Evolutionary conservation across 2,329 filamentous ascomycete genomes (phyloP).

Genomic region (Botryosphaeria dothidea): DNA sequence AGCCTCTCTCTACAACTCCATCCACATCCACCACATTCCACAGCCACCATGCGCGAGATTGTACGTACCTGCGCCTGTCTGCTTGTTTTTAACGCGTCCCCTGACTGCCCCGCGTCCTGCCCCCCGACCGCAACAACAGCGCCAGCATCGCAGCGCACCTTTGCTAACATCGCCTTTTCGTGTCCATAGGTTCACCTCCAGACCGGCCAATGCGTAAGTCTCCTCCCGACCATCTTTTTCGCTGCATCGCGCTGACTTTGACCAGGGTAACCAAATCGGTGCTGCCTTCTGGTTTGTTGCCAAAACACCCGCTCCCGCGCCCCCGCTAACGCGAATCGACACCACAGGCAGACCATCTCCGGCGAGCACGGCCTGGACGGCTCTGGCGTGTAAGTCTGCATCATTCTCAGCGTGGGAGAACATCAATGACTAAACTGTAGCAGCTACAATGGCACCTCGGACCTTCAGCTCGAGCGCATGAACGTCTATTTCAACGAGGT

Average conservation of each 20-base stretch:
- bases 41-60: conserved; percentile 67
- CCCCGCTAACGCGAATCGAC: conserved; percentile 23
- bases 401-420: neutral
- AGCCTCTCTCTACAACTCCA: neutral
- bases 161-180: conserved; percentile 57
- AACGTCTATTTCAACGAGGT: conserved; percentile 99
- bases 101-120: conserved; percentile 43
- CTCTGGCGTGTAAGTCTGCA: conserved; percentile 79
- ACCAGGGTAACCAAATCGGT: conserved; percentile 99
- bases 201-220: conserved; percentile 97
- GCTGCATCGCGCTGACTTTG: conserved; percentile 31
- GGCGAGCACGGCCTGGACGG: conserved; percentile 91
- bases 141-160: conserved; percentile 43
- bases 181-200: conserved; percentile 90
- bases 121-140: conserved; percentile 27
- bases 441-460: conserved; percentile 95
- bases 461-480: conserved; percentile 99
- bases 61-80: conserved; percentile 50
- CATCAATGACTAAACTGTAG: conserved; percentile 28
- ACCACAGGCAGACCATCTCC: conserved; percentile 55
- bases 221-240: conserved; percentile 18
- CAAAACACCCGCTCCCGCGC: neutral
- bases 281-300: conserved; percentile 90
- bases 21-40: conserved; percentile 1
- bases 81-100: conserved; percentile 48